Base-by-base conservation (phyloP, 192 early-diverging fungal genomes). In the Rhizophlyctis rosea region DNA sequence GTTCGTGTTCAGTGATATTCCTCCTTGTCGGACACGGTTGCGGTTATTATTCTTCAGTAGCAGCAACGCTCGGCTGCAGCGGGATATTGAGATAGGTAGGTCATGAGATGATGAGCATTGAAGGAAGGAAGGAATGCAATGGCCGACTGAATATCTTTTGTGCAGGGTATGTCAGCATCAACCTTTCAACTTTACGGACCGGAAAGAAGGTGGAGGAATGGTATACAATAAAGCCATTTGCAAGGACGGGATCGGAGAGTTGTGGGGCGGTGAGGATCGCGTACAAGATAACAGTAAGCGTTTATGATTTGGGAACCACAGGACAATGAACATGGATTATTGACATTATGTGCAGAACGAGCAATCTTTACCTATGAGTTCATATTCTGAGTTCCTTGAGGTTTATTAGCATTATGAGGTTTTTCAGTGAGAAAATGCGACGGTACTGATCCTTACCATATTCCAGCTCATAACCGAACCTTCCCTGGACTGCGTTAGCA, bases 121-220 rank as follows among this genome's bases (percentile, higher is more conserved):
- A n/a, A n/a, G n/a, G n/a, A n/a, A n/a, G n/a, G n/a, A n/a, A n/a
- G n/a, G n/a, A n/a, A n/a, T n/a, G n/a, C n/a, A n/a, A n/a, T n/a
- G n/a, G n/a, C n/a, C n/a, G n/a, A n/a, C n/a, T n/a, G n/a, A n/a
- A n/a, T n/a, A n/a, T n/a, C n/a, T n/a, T n/a, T n/a, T n/a, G n/a
- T n/a, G n/a, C n/a, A n/a, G 75, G 78, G 28, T 78, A 68, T 36
- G 57, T 78, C 23, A 71, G 67, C 33, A 74, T 77, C 36, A 52
- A 57, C 14, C 57, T 80, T 0, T 35, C 62, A 16, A 50, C 51
- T 18, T 18, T 64, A 31, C 69, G 70, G 47, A n/a, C 58, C 2
- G 60, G 58, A 28, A 49, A 48, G 7, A 29, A 64, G 24, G 55
- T 61, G 4, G 75, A 77, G 32, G 60, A 71, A 44, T 75, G 77